Conservation (phyloP, 1,284 basidiomycete genomes). For the Papiliotrema flavescens region DNA sequence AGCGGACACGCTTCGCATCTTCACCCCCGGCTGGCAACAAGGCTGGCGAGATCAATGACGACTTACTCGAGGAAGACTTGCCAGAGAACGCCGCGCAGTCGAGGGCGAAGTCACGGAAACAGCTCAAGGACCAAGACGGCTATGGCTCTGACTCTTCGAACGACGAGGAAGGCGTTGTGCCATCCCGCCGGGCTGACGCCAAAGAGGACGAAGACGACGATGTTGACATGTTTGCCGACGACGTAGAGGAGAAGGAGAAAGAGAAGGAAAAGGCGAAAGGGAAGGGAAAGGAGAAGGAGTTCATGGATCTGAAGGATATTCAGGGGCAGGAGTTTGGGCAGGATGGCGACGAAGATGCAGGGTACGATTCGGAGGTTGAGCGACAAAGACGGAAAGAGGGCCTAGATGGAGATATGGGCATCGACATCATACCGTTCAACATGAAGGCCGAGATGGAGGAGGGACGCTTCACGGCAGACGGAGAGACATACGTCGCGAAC, state of each 20-base stretch:
- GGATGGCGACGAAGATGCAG: conserved; percentile 62
- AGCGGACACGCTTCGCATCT: conserved; percentile 77
- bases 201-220: conserved; percentile 55
- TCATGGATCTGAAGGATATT: conserved; percentile 83
- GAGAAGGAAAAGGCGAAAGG: conserved; percentile 15
- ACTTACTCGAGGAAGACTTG: conserved; percentile 43
- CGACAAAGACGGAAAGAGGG: conserved; percentile 21
- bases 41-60: conserved; percentile 14
- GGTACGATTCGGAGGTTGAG: conserved; percentile 44
- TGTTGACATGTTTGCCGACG: conserved; percentile 81
- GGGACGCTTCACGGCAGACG: conserved; percentile 93
- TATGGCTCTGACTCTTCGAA: conserved; percentile 93
- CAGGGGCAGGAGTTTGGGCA: conserved; percentile 85
- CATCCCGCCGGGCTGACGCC: conserved; percentile 54
- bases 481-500: conserved; percentile 72
- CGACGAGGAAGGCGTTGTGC: conserved; percentile 84
- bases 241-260: conserved; percentile 16
- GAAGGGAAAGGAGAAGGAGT: conserved; percentile 59
- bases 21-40: conserved; percentile 45
- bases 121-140: conserved; percentile 70
- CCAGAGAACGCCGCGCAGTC: conserved; percentile 26
- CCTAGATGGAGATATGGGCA: conserved; percentile 71
- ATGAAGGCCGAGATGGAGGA: conserved; percentile 99
- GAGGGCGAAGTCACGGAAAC: conserved; percentile 65
- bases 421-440: conserved; percentile 90